Conservation (phyloP, 495 filamentous ascomycete genomes). For the Trichoderma reesei region DNA sequence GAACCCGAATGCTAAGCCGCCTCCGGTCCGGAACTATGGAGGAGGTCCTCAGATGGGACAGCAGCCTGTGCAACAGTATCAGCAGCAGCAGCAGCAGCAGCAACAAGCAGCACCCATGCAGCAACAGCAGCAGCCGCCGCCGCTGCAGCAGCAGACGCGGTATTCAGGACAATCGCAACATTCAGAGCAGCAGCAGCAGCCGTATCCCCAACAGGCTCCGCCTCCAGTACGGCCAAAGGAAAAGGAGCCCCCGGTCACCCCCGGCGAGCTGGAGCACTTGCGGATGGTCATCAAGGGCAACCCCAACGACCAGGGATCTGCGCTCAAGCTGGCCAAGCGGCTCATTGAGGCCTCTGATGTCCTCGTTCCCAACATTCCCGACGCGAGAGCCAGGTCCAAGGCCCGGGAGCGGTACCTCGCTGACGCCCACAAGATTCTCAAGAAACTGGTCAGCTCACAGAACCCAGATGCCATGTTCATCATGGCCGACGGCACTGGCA, state of each 20-base stretch:
- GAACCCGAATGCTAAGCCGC: conserved; percentile 45
- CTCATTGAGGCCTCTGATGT: conserved; percentile 74
- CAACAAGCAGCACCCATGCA: neutral
- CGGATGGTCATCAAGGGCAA: conserved; percentile 56
- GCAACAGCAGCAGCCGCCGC: conserved; percentile 12
- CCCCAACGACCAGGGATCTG: conserved; percentile 58
- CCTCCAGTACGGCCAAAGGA: neutral
- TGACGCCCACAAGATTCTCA: conserved; percentile 83
- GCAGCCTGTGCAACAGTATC: conserved; percentile 4
- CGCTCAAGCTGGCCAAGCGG: conserved; percentile 71
- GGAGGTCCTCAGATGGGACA: conserved; percentile 23
- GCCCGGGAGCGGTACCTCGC: conserved; percentile 73
- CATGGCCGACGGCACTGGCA: conserved; percentile 79
- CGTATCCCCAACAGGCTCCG: conserved; percentile 13
- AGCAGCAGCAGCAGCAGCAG: neutral
- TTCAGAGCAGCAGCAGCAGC: conserved; percentile 22
- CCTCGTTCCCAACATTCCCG: conserved; percentile 61
- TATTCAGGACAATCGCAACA: conserved; percentile 10
- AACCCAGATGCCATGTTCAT: conserved; percentile 88
- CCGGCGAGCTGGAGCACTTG: conserved; percentile 65
- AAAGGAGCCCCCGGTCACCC: conserved; percentile 55
- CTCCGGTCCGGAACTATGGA: conserved; percentile 65
- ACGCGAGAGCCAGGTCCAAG: conserved; percentile 62
- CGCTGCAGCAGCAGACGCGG: conserved; percentile 22
- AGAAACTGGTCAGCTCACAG: conserved; percentile 60